Percentiles rank a stretch among this genome's conserved stretches.
These are phyloP conservation scores for Neurospora terricola DNA, from an alignment of 495 filamentous ascomycete species.

Conservation along the genomic window DNA sequence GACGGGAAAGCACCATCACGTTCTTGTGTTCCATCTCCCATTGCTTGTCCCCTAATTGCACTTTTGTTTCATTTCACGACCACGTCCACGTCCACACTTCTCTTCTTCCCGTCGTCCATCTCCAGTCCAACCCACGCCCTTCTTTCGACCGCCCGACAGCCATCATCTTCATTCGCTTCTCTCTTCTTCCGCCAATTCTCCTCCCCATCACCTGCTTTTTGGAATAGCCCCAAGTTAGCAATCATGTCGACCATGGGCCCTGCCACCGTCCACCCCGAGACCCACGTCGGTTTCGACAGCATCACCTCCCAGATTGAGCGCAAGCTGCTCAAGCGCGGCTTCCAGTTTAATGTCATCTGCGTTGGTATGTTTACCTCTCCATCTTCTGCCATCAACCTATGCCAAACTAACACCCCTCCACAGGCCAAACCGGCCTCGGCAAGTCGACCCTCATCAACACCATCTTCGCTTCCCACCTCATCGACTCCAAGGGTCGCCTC, in stretches of 20 bases:
- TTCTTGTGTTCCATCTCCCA: constrained; percentile 1
- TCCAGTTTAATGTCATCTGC: constrained; percentile 99
- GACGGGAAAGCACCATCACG: constrained; percentile 20
- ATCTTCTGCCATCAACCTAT: too few species aligned
- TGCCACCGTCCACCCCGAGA: constrained; percentile 69
- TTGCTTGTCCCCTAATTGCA: not conserved
- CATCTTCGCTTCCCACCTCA: constrained; percentile 98
- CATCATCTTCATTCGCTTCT: constrained; percentile 8
- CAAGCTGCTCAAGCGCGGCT: constrained; percentile 98
- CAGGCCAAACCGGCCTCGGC: constrained; percentile 95
- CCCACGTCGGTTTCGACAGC: constrained; percentile 99
- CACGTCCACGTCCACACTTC: not conserved
- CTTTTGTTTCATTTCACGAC: not conserved
- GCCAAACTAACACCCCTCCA: not conserved
- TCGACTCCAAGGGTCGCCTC: constrained; percentile 94
- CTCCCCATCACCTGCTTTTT: constrained; percentile 26
- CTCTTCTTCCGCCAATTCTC: not conserved
- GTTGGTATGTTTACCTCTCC: constrained; percentile 62
- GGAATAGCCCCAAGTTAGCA: constrained; percentile 25
- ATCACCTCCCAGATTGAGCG: constrained; percentile 97
- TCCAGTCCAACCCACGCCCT: constrained; percentile 8
- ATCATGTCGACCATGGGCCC: constrained; percentile 37
- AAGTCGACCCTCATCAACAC: constrained; percentile 99
- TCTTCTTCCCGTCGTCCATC: constrained; percentile 14
- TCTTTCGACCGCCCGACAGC: constrained; percentile 6